Conservation (phyloP, 208 protist species). For the Crithidia thermophila region DNA sequence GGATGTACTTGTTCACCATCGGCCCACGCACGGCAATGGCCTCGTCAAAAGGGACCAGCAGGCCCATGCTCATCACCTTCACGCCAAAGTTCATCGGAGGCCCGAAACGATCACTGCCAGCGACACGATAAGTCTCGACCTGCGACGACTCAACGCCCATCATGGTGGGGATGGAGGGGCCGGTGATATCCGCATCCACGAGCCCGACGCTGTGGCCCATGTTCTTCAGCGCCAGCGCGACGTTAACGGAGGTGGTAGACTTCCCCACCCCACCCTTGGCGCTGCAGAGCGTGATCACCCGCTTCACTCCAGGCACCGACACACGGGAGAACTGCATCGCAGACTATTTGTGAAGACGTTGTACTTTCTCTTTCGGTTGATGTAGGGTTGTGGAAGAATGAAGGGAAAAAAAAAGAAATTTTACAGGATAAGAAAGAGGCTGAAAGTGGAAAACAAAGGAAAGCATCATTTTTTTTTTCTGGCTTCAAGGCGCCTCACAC, state of each 20-base stretch:
- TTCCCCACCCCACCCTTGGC: slow-evolving; percentile 96
- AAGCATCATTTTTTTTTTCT: too few relatives aligned
- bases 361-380: neutral
- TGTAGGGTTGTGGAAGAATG: neutral
- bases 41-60: slow-evolving; percentile 86
- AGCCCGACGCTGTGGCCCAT: slow-evolving; percentile 81
- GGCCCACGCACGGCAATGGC: slow-evolving; percentile 92
- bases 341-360: neutral
- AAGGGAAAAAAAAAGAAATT: neutral
- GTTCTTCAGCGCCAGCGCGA: slow-evolving; percentile 88
- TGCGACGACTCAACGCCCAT: slow-evolving; percentile 80
- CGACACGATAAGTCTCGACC: slow-evolving; percentile 86
- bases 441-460: too few relatives aligned
- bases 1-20: slow-evolving; percentile 92
- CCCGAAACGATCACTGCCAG: slow-evolving; percentile 82
- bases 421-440: too few relatives aligned
- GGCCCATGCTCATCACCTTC: slow-evolving; percentile 93
- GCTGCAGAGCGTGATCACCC: slow-evolving; percentile 88
- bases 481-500: too few relatives aligned
- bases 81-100: slow-evolving; percentile 92
- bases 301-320: slow-evolving; percentile 71
- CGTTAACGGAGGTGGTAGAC: slow-evolving; percentile 89
- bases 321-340: slow-evolving; percentile 75
- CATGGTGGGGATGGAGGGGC: slow-evolving; percentile 90
- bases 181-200: slow-evolving; percentile 93